Percentiles rank a stretch among this genome's conserved stretches.
phyloP scores from a whole-genome alignment of 495 filamentous ascomycete species.

The Parachaetomium inaequale region DNA sequence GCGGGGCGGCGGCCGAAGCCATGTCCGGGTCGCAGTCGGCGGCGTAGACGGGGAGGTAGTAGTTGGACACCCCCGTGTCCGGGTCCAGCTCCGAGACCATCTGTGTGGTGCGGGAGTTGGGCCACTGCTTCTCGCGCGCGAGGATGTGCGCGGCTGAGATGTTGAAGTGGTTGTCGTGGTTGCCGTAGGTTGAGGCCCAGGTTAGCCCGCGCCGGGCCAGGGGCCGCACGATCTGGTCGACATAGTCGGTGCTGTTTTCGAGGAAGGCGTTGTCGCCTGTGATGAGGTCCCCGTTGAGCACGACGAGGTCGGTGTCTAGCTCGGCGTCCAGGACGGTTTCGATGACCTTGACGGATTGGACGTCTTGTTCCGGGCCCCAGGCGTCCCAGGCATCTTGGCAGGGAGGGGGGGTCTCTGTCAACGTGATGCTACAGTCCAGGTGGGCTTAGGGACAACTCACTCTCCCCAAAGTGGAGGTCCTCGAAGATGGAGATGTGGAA shows the following conservation, averaged over 20 bases:
- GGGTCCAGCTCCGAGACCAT: slow-evolving; percentile 30
- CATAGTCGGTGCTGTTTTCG: slow-evolving; percentile 55
- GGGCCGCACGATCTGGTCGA: slow-evolving; percentile 59
- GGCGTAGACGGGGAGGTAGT: slow-evolving; percentile 54
- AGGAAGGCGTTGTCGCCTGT: slow-evolving; percentile 62
- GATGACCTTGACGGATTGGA: slow-evolving; percentile 57
- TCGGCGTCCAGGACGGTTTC: slow-evolving; percentile 58
- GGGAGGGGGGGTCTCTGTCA: too few species aligned
- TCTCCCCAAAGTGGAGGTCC: slow-evolving; percentile 68
- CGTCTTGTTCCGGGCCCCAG: slow-evolving; percentile 60
- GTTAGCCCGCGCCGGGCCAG: slow-evolving; percentile 49
- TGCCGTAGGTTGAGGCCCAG: slow-evolving; percentile 72
- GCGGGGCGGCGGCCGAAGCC: background rate
- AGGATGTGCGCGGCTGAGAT: slow-evolving; percentile 54
- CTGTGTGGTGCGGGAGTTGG: slow-evolving; percentile 53
- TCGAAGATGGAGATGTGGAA: slow-evolving; percentile 59
- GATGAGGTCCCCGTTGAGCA: slow-evolving; percentile 73
- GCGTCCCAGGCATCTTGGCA: slow-evolving; percentile 44
- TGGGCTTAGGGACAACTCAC: too few species aligned
- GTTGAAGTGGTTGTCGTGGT: slow-evolving; percentile 65
- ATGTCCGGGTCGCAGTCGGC: slow-evolving; percentile 20
- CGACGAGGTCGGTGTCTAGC: slow-evolving; percentile 51
- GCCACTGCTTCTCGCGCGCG: slow-evolving; percentile 50
- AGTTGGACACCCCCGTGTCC: slow-evolving; percentile 63
- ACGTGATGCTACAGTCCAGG: too few species aligned